Base-by-base conservation (phyloP, 257 asterid species). In the Haberlea rhodopensis region DNA sequence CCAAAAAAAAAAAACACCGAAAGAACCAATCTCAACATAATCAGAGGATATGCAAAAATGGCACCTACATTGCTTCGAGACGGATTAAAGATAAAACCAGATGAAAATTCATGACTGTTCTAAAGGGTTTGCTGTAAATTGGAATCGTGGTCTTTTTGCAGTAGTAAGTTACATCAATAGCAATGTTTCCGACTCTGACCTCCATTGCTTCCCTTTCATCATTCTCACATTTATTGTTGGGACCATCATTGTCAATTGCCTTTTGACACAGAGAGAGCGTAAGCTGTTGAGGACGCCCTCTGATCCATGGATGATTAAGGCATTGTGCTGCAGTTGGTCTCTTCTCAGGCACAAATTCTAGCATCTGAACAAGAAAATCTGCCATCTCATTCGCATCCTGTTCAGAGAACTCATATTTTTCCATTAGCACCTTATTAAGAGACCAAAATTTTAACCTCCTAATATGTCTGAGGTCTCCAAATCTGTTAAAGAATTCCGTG, bases 131-230 rank as follows among this genome's bases (percentile, higher is more conserved):
- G 59, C 72, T 1, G n/a, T 22, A 11, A 81, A 65, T 75, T 82
- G 55, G 74, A 69, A 57, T 81, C 85, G 3, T 2, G 5, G 19
- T 40, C 49, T 69, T 70, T 71, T 69, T 51, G 37, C 86, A 20
- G 76, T 73, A 53, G 82, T n/a, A 6, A 32, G 72, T 37, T n/a
- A 70, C 78, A 51, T 74, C 88, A 31, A 86, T 81, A 63, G 76
- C 87, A 63, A 94, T 94, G 73, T 79, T 94, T 19, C 96, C 96
- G 26, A 94, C 92, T 75, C 96, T 71, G 51, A 74, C 80, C 73
- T 84, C 97, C 94, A 90, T 81, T 9, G 96, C 84, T 81, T 94
- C 99, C 40, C 90, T 83, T 81, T 87, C 99, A 51, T 83, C 90
- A 24, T 70, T 76, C 67, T 89, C 96, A 27, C 45, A 65, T 62